Evolutionary conservation across 441 rosid genomes (phyloP).

Genomic region (Mallotus repandus): DNA sequence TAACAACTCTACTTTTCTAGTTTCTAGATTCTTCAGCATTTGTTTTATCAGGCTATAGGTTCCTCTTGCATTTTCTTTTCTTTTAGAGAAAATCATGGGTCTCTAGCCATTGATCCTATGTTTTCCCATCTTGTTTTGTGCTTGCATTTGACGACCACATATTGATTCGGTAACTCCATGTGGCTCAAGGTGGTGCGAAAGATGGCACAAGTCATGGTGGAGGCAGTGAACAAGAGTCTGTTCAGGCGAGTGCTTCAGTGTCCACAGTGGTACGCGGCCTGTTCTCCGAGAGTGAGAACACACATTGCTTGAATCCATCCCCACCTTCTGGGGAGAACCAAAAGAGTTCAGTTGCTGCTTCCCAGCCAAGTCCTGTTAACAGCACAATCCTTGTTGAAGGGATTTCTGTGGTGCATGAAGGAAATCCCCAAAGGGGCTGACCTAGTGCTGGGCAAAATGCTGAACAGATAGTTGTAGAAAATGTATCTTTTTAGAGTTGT

Average conservation of each 20-base stretch:
- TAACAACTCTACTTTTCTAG: background rate
- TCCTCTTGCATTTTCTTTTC: background rate
- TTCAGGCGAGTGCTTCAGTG: conserved; percentile 26
- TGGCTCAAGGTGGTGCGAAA: conserved; percentile 34
- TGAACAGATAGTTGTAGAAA: background rate
- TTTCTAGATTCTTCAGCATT: background rate
- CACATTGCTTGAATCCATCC: conserved; percentile 21
- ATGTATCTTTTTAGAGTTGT: background rate
- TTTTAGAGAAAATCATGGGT: background rate
- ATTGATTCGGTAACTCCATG: conserved; percentile 23
- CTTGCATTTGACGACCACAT: conserved; percentile 1
- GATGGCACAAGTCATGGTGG: conserved; percentile 41
- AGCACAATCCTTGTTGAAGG: conserved; percentile 35
- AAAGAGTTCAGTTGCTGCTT: conserved; percentile 29
- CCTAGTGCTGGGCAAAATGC: background rate
- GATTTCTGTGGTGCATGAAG: conserved; percentile 21
- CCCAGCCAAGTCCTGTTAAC: conserved; percentile 38
- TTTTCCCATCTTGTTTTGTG: background rate
- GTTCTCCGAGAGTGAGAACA: conserved; percentile 33
- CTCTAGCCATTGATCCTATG: background rate
- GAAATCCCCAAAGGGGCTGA: conserved; percentile 25
- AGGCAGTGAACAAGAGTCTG: conserved; percentile 46
- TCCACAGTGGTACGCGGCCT: conserved; percentile 26
- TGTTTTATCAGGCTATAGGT: background rate
- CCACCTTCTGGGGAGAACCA: conserved; percentile 32